A percentile compares a stretch with the other conserved stretches of the same genome.
Conservation (phyloP, 2,329 filamentous ascomycete species). For the Fusarium beomiforme region DNA sequence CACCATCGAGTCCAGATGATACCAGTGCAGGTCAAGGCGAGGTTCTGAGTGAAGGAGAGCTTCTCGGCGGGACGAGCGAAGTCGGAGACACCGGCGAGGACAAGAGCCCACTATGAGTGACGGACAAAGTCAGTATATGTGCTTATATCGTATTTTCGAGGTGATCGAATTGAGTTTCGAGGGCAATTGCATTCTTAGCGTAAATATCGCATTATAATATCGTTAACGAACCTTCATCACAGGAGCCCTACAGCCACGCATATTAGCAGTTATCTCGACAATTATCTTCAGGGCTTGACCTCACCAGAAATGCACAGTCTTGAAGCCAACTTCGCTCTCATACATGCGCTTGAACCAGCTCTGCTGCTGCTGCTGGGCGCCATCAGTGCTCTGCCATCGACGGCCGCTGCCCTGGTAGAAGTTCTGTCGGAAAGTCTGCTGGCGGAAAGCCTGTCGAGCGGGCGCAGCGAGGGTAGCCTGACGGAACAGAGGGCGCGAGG, state of each 20-base stretch:
- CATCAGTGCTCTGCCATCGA: slow-evolving; percentile 77
- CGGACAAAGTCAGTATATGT: slow-evolving; percentile 17
- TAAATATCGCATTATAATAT: not conserved
- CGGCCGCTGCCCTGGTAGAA: slow-evolving; percentile 52
- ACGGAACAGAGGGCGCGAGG: slow-evolving; percentile 65
- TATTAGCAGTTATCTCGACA: slow-evolving; percentile 34
- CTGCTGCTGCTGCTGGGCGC: slow-evolving; percentile 55
- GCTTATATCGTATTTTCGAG: not conserved
- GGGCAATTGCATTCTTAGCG: not conserved
- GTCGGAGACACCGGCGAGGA: slow-evolving; percentile 91
- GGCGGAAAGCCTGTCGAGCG: slow-evolving; percentile 65
- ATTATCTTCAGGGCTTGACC: not conserved
- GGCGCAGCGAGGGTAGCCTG: slow-evolving; percentile 63
- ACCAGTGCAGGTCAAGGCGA: slow-evolving; percentile 88
- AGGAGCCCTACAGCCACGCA: slow-evolving; percentile 72
- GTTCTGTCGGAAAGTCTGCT: slow-evolving; percentile 54
- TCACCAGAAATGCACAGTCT: slow-evolving; percentile 98
- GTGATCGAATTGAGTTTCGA: not conserved
- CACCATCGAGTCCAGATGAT: slow-evolving; percentile 99
- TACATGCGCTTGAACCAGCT: slow-evolving; percentile 80
- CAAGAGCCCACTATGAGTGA: slow-evolving; percentile 80
- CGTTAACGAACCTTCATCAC: slow-evolving; percentile 76
- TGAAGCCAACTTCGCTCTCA: slow-evolving; percentile 82
- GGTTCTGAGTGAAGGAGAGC: slow-evolving; percentile 93
- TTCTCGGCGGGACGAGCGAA: slow-evolving; percentile 90